phyloP scores from a whole-genome alignment of 257 asterid species.

The Fraxinus americana region DNA sequence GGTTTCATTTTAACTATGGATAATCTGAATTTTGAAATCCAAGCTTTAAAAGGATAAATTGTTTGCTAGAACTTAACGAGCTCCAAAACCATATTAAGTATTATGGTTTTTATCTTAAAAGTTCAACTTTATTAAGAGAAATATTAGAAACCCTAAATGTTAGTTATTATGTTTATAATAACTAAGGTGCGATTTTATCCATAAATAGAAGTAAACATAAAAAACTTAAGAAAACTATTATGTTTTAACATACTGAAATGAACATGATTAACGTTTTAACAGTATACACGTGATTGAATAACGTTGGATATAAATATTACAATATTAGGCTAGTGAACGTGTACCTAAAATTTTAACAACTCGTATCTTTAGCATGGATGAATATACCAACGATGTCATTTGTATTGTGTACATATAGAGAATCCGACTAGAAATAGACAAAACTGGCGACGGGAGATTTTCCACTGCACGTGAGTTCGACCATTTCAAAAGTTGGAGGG shows the following conservation, averaged over 20 bases:
- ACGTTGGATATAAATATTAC: background rate
- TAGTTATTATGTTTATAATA: too few species aligned
- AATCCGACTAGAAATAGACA: slow-evolving; percentile 20
- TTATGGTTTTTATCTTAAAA: too few species aligned
- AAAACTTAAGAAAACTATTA: too few species aligned
- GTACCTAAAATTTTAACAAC: background rate
- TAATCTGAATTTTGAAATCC: background rate
- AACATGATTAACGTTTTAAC: background rate
- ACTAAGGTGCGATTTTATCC: too few species aligned
- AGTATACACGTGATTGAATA: background rate
- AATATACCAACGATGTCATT: background rate
- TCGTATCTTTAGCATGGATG: background rate
- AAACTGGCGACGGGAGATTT: slow-evolving; percentile 26
- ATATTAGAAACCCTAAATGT: too few species aligned
- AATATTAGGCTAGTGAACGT: background rate
- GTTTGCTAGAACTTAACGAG: too few species aligned
- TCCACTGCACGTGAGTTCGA: slow-evolving; percentile 39
- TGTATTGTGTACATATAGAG: background rate
- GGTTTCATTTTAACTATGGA: too few species aligned
- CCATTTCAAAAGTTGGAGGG: slow-evolving; percentile 30
- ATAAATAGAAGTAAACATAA: too few species aligned
- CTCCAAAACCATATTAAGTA: too few species aligned
- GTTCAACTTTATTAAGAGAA: too few species aligned
- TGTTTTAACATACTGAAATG: too few species aligned
- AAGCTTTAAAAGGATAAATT: background rate